Base-by-base conservation (phyloP, 2,329 filamentous ascomycete genomes). In the Podosphaera fusca region DNA sequence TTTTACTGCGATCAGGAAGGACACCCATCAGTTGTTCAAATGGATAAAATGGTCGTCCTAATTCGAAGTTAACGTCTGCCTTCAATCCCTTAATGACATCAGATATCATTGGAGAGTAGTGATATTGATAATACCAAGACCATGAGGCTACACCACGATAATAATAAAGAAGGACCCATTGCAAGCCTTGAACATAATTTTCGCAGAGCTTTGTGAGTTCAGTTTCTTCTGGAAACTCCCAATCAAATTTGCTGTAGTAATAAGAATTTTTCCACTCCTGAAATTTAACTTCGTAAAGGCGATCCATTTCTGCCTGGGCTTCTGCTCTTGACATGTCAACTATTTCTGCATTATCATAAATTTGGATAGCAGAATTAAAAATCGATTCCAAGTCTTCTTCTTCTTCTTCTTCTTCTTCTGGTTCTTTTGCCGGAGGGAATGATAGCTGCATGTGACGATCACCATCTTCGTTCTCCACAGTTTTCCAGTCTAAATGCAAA, bases 1-100 rank as follows among this genome's bases (percentile, higher is more conserved):
- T 87, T 73, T 96, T 98, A 74, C 90, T 96, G 69, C 92, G 84
- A 68, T 98, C 92, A 2, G 92, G 92, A 66, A 98, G 74, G 55
- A 98, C 92, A 63, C 94, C 94, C 92, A 98, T 98, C 59, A 98
- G 76, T 71, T 98, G 92, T 67, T 98, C 87, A 66, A 85, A 96
- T 0, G 92, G 92, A 64, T 80, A 81, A 76, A 98, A 98, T 0
- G 92, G 92, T 68, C 95, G 88, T 9, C 94, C 92, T 60, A 96
- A 82, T 63, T 84, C 82, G 75, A 98, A 98, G 65, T 94, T 82
- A 67, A 95, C 80, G 68, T 96, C 79, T 1, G 89, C 92, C 53
- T 80, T 79, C 54, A 98, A 73, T 31, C 92, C 92, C 69, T 85
- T 89, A 67, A 83, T 83, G 62, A 98, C 87, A 71, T 98, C 82